Percentiles rank a stretch among this genome's conserved stretches.
phyloP scores from a whole-genome alignment of 768 basidiomycete species.

The Boletus fagicola region DNA sequence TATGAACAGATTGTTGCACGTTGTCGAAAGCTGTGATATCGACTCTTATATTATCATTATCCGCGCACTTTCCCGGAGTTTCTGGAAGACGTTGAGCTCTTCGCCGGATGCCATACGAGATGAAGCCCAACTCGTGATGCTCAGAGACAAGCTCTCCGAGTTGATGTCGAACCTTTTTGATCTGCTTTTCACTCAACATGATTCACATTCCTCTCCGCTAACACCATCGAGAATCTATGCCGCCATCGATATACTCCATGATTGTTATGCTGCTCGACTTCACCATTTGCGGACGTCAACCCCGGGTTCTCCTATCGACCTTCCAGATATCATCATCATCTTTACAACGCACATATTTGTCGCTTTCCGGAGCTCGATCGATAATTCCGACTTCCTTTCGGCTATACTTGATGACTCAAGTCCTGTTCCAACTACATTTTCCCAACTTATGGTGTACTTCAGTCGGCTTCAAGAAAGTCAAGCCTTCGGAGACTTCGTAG shows the following conservation, averaged over 20 bases:
- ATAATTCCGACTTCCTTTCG: constrained; percentile 15
- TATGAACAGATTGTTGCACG: constrained; percentile 36
- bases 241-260: constrained; percentile 26
- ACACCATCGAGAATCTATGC: constrained; percentile 11
- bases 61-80: constrained; percentile 27
- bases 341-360: constrained; percentile 24
- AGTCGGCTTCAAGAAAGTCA: constrained; percentile 13
- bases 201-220: not conserved
- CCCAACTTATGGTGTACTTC: constrained; percentile 26
- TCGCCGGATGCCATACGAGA: not conserved
- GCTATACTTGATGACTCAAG: constrained; percentile 26
- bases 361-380: constrained; percentile 8
- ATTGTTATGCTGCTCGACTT: constrained; percentile 21
- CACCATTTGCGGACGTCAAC: constrained; percentile 15
- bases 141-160: constrained; percentile 22
- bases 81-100: constrained; percentile 8
- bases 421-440: constrained; percentile 34
- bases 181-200: constrained; percentile 13
- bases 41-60: constrained; percentile 34
- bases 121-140: not conserved
- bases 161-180: constrained; percentile 26
- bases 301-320: constrained; percentile 10
- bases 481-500: constrained; percentile 13
- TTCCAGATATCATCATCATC: constrained; percentile 25
- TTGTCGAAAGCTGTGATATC: constrained; percentile 32